Conservation (phyloP, 2,329 filamentous ascomycete species). For the Keithomyces neogunnii region DNA sequence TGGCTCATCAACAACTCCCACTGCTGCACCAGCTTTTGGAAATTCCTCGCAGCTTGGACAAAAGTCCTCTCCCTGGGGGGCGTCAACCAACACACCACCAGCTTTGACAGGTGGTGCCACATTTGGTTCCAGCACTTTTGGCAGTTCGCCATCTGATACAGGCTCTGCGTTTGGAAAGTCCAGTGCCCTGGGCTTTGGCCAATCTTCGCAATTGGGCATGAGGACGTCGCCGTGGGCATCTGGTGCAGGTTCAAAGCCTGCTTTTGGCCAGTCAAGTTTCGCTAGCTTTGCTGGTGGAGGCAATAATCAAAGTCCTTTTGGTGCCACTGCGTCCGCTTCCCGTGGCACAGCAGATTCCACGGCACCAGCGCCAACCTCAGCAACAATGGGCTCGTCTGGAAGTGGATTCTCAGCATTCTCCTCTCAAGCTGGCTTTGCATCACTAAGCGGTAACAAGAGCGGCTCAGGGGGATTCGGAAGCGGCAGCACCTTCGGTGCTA, state of each 20-base stretch:
- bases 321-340: slow-evolving; percentile 15
- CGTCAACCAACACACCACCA: slow-evolving; percentile 20
- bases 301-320: slow-evolving; percentile 28
- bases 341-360: slow-evolving; percentile 4
- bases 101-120: slow-evolving; percentile 25
- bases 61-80: slow-evolving; percentile 43
- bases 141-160: slow-evolving; percentile 25
- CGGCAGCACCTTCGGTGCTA: slow-evolving; percentile 26
- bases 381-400: slow-evolving; percentile 24
- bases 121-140: slow-evolving; percentile 40
- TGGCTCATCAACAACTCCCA: slow-evolving; percentile 26
- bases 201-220: slow-evolving; percentile 37
- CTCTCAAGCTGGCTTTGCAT: slow-evolving; percentile 45
- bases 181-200: slow-evolving; percentile 42
- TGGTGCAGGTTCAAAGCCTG: slow-evolving; percentile 23
- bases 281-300: slow-evolving; percentile 29
- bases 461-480: slow-evolving; percentile 29
- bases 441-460: slow-evolving; percentile 29
- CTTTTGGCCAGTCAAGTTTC: slow-evolving; percentile 49
- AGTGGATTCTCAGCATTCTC: slow-evolving; percentile 49
- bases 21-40: slow-evolving; percentile 36
- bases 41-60: slow-evolving; percentile 39
- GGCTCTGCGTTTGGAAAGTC: slow-evolving; percentile 42
- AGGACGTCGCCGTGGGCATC: slow-evolving; percentile 47
- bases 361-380: slow-evolving; percentile 16